phyloP scores from a whole-genome alignment of 1,139 yeast genomes.

The Yamadazyma friedrichii region DNA sequence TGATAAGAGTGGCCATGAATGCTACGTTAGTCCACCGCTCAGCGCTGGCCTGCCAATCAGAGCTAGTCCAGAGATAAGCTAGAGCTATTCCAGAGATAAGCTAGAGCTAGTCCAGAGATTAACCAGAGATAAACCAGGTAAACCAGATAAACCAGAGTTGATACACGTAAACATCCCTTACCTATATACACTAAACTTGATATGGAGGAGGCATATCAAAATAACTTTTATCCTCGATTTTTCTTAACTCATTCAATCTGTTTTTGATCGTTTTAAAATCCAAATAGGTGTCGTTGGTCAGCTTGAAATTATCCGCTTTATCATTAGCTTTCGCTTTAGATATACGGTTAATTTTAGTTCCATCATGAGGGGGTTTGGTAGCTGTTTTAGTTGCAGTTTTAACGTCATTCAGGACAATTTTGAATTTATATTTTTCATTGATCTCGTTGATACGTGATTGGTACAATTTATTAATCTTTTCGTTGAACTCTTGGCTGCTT shows the following conservation, averaged over 20 bases:
- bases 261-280: slow-evolving; percentile 30
- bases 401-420: no score
- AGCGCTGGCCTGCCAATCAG: no score
- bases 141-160: no score
- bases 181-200: slow-evolving; percentile 7
- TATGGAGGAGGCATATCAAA: slow-evolving; percentile 18
- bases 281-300: slow-evolving; percentile 22
- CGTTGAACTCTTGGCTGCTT: slow-evolving; percentile 8
- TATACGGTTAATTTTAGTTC: not conserved
- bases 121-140: no score
- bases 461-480: slow-evolving; percentile 10
- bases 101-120: no score
- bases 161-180: not conserved
- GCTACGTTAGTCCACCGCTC: no score
- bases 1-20: no score
- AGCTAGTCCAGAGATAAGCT: no score
- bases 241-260: slow-evolving; percentile 18
- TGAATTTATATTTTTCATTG: slow-evolving; percentile 21
- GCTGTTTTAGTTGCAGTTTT: not conserved
- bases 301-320: not conserved
- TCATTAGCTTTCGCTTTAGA: not conserved
- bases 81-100: no score
- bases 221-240: slow-evolving; percentile 14
- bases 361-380: not conserved
- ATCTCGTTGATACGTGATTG: slow-evolving; percentile 11